Base-by-base conservation (phyloP, 1,139 yeast genomes). In the Hyphopichia wangnamkhiaoensis region DNA sequence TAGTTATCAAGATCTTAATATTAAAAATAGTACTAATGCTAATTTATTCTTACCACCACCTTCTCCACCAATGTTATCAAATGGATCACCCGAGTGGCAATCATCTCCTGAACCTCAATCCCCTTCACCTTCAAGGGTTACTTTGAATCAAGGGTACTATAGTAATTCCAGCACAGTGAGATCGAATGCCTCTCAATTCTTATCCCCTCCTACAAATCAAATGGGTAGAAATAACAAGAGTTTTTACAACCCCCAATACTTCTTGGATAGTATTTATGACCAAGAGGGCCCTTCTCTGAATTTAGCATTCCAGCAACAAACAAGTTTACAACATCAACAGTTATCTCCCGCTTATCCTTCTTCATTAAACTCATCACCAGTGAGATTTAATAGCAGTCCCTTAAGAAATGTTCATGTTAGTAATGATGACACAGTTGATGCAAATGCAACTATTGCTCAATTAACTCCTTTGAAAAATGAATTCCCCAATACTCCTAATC, bases 91-190 rank as follows among this genome's bases (percentile, higher is more conserved):
- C 1, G 71, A 65, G 23, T 61, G 63, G 58, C 63, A 65, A 29
- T 63, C 68, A 1, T 67, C 73, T 1, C 75, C 76, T 2, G 76
- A 71, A 40, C 75, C 75, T 21, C 60, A 51, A 46, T 61, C 73
- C 13, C 69, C 72, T 8, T 59, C 71, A 1, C 68, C 68, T 14
- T 49, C 58, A 16, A 34, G 30, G 20, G n/a, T 30, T 37, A 37
- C 28, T 34, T 41, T 40, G 26, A 35, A 33, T 39, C 34, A 9
- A 40, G 45, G 31, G 2, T 31, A 14, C 24, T 27, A 26, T 15
- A 20, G 35, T 10, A 15, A 43, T 37, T 34, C 32, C 13, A 35
- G 37, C 9, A 23, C 37, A 18, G 16, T 32, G 24, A 30, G 34
- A 37, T 2, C 17, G 30, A 16, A 37, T 31, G 21, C 37, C 34